Base-by-base conservation (phyloP, 129 eudicot species). In the Artemisia argyi region DNA sequence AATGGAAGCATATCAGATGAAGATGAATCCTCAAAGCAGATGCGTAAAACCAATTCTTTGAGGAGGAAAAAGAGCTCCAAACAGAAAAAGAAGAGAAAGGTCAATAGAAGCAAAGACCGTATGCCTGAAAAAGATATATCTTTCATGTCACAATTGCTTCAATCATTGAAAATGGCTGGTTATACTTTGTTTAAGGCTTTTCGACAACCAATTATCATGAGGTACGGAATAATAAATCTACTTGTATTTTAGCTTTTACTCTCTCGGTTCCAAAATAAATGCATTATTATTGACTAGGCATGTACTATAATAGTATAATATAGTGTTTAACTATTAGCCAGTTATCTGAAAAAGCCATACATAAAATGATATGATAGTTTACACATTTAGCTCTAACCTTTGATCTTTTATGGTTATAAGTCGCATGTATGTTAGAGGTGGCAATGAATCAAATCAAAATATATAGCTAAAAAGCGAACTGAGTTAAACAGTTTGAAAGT, bases 141-240 rank as follows among this genome's bases (percentile, higher is more conserved):
- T 50, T 35, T 74, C 51, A 76, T 69, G 22, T 71, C 76, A 57
- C 84, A 71, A 56, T 88, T 86, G 96, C 70, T 82, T 65, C 78
- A 61, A 13, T 87, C 97, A 24, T 78, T 94, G 46, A 94, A 88
- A 80, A 56, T 53, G 72, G 97, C 98, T 49, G 76, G 80, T 62
- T 83, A 73, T 73, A 76, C 92, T 57, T 77, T 94, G 74, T 87
- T 87, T 39, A 69, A 71, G 80, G 97, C 98, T 76, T 94, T 94
- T 61, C 85, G 89, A 46, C 98, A 90, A 79, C 98, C 98, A 71
- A 70, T 84, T 52, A 94, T 94, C 72, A 65, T 94, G 51, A 87
- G 98, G 98, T 94, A 87, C 35, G 60, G 44, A 65, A 56, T 69
- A 55, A 39, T 62, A 18, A 47, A 24, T 20, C 53, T 53, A 19